Evolutionary conservation across 345 rosid genomes (phyloP).

Genomic region (Arabidopsis thaliana): DNA sequence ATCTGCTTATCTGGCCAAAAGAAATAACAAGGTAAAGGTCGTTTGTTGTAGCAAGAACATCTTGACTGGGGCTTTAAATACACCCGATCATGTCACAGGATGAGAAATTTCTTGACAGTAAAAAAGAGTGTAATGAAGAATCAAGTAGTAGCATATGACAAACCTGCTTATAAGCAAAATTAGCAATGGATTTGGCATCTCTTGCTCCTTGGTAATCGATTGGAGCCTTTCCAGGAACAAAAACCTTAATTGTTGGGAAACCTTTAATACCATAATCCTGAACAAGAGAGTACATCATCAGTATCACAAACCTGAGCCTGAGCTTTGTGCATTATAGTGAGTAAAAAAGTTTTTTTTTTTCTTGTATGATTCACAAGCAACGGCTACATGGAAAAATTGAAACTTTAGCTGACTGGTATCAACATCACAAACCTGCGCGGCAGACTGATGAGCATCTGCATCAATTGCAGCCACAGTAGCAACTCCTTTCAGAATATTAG

Average conservation of each 20-base stretch:
- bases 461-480: slow-evolving; percentile 96
- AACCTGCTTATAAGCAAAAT: slow-evolving; percentile 82
- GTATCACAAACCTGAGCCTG: background rate
- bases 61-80: background rate
- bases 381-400: too few species aligned
- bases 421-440: slow-evolving; percentile 75
- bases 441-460: slow-evolving; percentile 93
- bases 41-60: background rate
- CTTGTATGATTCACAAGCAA: background rate
- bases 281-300: slow-evolving; percentile 13
- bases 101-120: background rate
- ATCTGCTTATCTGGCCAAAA: slow-evolving; percentile 8
- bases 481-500: slow-evolving; percentile 81
- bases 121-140: background rate
- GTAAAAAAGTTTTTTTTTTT: background rate
- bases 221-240: slow-evolving; percentile 90
- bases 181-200: slow-evolving; percentile 93
- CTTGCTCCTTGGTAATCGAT: slow-evolving; percentile 94
- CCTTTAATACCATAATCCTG: slow-evolving; percentile 96
- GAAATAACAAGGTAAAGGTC: background rate
- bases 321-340: background rate
- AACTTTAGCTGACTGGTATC: background rate
- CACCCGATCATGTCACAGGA: background rate
- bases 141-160: slow-evolving; percentile 29
- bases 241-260: slow-evolving; percentile 95